Base-by-base conservation (phyloP, 225 moss, liverwort and hornwort genomes). In the Physcomitrium patens region DNA sequence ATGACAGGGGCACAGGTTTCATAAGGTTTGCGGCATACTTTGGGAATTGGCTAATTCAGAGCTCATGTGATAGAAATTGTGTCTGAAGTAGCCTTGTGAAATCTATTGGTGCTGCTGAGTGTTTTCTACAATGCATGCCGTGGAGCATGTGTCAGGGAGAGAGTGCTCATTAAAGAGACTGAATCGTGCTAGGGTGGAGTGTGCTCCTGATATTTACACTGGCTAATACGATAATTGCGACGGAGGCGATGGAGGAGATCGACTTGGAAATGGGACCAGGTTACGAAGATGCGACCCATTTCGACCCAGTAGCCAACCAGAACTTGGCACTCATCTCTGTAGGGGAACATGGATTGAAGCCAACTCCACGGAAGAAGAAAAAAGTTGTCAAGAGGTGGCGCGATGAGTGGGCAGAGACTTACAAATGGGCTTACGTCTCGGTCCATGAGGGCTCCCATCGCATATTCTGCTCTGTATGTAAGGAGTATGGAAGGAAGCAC, bases 311-410 rank as follows among this genome's bases (percentile, higher is more conserved):
- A 72, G 91, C 83, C 79, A 78, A 84, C 65, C 92, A 79, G 64
- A 91, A 26, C 47, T 62, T 71, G 82, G 89, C 82, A 73, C 74
- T 81, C 18, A 90, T 74, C 69, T 68, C 85, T 22, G 85, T 92
- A 1, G 84, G 84, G 31, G 91, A 94, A 5, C 86, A 89, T 61
- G 81, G 91, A 51, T 82, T 94, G 61, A 99, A 94, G 82, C 94
- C 92, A 23, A 93, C 91, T 7, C 94, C 97, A 16, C 85, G 97
- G 51, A 99, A 99, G 76, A 95, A 99, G 82, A 99, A 99, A 78
- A 99, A 99, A 74, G 97, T 99, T 37, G 94, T 99, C 69, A 99
- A 99, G 90, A 89, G 94, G 75, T 99, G 97, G 97, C 92, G 97
- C 28, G 97, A 97, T 52, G 97, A 97, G 78, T 97, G 97, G 97